Percentiles rank a stretch among this genome's conserved stretches.
phyloP scores from a whole-genome alignment of 1,284 basidiomycete genomes.

The Rhodotorula sp. region DNA sequence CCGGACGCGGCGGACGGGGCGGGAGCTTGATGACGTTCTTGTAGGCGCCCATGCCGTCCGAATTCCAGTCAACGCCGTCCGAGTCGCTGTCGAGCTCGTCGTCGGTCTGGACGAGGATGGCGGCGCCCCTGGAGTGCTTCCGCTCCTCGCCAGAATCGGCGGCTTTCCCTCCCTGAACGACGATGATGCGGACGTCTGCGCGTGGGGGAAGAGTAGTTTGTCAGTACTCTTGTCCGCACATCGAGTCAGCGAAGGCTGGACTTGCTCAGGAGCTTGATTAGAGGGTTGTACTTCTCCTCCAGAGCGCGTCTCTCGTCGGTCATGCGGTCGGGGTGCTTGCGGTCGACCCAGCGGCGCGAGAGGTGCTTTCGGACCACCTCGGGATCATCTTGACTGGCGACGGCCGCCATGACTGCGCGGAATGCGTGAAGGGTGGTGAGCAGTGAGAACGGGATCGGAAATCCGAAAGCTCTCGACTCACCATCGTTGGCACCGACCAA shows the following conservation, averaged over 20 bases:
- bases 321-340: conserved; percentile 25
- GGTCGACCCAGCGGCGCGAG: conserved; percentile 27
- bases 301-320: conserved; percentile 1
- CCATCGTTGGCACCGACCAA: neutral
- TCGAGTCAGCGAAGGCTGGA: neutral
- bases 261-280: conserved; percentile 30
- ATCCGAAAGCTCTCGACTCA: neutral
- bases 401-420: neutral
- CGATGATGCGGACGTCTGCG: conserved; percentile 24
- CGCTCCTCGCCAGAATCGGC: neutral
- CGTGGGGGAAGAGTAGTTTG: neutral
- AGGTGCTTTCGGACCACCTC: conserved; percentile 14
- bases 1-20: neutral
- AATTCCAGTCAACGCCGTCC: conserved; percentile 14
- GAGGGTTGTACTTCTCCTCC: conserved; percentile 31
- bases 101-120: neutral
- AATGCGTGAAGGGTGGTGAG: too few relatives aligned
- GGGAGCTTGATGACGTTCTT: neutral
- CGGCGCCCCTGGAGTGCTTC: too few relatives aligned
- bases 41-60: conserved; percentile 16
- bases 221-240: neutral
- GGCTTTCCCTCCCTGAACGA: neutral
- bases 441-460: neutral
- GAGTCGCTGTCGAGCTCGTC: neutral
- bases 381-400: neutral